Conservation (phyloP, 1,284 basidiomycete genomes). For the Rhodotorula mucilaginosa region DNA sequence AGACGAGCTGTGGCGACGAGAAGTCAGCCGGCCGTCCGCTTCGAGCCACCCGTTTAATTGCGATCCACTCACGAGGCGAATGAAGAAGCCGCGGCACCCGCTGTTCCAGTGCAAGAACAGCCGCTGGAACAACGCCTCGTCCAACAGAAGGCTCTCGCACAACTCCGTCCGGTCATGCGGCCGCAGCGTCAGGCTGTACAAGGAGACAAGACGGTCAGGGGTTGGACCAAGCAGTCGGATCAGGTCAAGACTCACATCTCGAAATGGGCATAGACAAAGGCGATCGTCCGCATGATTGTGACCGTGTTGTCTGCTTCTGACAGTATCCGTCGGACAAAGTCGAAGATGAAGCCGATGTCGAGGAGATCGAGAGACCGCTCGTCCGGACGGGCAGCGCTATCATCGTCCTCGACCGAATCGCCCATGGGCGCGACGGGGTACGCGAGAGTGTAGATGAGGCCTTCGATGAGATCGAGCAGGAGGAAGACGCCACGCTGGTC, state of each 20-base stretch:
- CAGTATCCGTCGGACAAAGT: conserved; percentile 52
- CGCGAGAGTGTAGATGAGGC: conserved; percentile 44
- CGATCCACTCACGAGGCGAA: conserved; percentile 8
- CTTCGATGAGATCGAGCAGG: conserved; percentile 45
- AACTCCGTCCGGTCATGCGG: conserved; percentile 51
- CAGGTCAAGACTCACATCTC: conserved; percentile 45
- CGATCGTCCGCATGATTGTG: conserved; percentile 54
- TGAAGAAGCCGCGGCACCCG: conserved; percentile 53
- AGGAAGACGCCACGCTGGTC: conserved; percentile 54
- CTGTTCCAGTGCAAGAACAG: conserved; percentile 55
- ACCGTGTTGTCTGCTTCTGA: conserved; percentile 55
- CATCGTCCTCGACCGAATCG: conserved; percentile 48
- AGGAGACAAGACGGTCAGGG: background rate
- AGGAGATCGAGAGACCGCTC: conserved; percentile 45
- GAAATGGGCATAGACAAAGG: conserved; percentile 56
- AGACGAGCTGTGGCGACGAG: conserved; percentile 51
- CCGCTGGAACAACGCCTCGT: conserved; percentile 52
- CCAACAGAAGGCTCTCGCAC: conserved; percentile 52
- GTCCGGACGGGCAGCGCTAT: conserved; percentile 19
- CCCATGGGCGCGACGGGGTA: conserved; percentile 41
- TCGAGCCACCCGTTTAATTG: conserved; percentile 39
- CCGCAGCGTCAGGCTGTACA: conserved; percentile 49
- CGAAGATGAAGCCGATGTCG: conserved; percentile 53
- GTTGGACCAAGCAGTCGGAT: background rate
- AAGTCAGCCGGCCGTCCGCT: conserved; percentile 21